These are phyloP conservation scores for Brettanomyces sp. DNA, from an alignment of 805 yeast species.

Conservation along the genomic window DNA sequence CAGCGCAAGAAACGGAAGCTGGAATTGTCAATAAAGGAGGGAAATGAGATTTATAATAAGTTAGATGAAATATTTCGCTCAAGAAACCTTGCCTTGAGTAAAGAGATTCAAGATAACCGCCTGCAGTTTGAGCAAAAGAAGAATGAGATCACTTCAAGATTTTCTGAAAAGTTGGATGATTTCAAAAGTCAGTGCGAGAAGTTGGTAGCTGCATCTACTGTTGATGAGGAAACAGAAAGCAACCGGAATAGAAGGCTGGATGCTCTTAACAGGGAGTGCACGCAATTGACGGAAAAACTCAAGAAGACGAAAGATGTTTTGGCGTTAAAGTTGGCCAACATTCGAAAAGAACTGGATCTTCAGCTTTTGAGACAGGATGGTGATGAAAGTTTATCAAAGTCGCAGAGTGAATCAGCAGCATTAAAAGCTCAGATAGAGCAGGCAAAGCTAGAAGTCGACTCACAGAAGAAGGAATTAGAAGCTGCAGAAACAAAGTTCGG, in stretches of 20 bases:
- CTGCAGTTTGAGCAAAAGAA: slow-evolving; percentile 24
- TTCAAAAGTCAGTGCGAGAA: slow-evolving; percentile 12
- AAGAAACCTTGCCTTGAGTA: slow-evolving; percentile 10
- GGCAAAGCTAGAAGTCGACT: not conserved
- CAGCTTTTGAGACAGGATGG: not conserved
- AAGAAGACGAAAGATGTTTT: slow-evolving; percentile 4
- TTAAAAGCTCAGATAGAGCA: not conserved
- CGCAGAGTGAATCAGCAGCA: not conserved
- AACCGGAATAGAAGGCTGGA: slow-evolving; percentile 17
- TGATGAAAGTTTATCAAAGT: not conserved
- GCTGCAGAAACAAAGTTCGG: not conserved
- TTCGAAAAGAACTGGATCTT: slow-evolving; percentile 1
- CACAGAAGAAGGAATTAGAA: not conserved
- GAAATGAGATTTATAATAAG: slow-evolving; percentile 8
- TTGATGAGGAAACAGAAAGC: slow-evolving; percentile 17
- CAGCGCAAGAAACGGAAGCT: not conserved
- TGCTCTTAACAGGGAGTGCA: slow-evolving; percentile 15
- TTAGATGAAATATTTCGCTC: slow-evolving; percentile 13
- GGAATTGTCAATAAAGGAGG: slow-evolving; percentile 8
- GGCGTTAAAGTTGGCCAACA: slow-evolving; percentile 5
- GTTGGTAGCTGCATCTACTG: slow-evolving; percentile 23
- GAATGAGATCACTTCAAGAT: slow-evolving; percentile 18
- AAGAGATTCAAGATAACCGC: slow-evolving; percentile 19
- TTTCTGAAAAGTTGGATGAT: slow-evolving; percentile 11
- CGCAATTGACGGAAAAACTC: slow-evolving; percentile 16